Percentiles rank a stretch among this genome's conserved stretches.
These are phyloP conservation scores for Filosporella fistucella DNA, from an alignment of 495 filamentous ascomycete species.

Conservation along the genomic window DNA sequence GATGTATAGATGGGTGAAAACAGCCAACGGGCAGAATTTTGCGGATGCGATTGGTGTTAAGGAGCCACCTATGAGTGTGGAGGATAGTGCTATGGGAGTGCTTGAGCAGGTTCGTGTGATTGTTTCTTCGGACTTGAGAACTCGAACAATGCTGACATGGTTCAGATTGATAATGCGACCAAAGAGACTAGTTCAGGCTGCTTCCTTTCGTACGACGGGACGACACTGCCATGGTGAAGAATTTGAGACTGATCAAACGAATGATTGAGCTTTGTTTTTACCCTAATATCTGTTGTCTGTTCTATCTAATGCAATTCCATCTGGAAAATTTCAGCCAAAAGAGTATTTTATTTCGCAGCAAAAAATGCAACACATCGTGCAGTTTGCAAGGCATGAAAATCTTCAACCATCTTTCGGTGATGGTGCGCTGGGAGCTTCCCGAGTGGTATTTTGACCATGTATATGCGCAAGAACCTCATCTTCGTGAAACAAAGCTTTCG, in stretches of 20 bases:
- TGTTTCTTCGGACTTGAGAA: not conserved
- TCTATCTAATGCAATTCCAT: too few relatives aligned
- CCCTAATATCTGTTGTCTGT: too few relatives aligned
- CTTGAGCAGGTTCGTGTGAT: conserved; percentile 26
- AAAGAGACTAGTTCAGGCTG: conserved; percentile 12
- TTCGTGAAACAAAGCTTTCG: conserved; percentile 7
- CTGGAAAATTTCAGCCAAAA: too few relatives aligned
- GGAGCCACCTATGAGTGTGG: conserved; percentile 28
- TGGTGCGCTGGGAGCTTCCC: too few relatives aligned
- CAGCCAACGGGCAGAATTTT: conserved; percentile 29
- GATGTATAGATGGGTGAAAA: conserved; percentile 42
- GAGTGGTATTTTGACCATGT: too few relatives aligned
- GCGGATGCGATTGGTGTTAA: conserved; percentile 29
- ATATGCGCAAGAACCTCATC: too few relatives aligned
- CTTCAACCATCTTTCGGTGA: too few relatives aligned
- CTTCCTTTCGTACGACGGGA: conserved; percentile 16
- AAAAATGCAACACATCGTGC: too few relatives aligned
- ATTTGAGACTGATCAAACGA: too few relatives aligned
- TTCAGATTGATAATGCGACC: conserved; percentile 5
- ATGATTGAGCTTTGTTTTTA: too few relatives aligned
- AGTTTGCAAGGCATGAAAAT: too few relatives aligned
- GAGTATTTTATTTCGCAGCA: too few relatives aligned
- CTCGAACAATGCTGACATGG: not conserved
- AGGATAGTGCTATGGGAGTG: conserved; percentile 26
- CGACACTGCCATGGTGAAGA: conserved; percentile 6